A percentile compares a stretch with the other conserved stretches of the same genome.
phyloP scores from a whole-genome alignment of 495 filamentous ascomycete genomes.

The Zalerion maritima region DNA sequence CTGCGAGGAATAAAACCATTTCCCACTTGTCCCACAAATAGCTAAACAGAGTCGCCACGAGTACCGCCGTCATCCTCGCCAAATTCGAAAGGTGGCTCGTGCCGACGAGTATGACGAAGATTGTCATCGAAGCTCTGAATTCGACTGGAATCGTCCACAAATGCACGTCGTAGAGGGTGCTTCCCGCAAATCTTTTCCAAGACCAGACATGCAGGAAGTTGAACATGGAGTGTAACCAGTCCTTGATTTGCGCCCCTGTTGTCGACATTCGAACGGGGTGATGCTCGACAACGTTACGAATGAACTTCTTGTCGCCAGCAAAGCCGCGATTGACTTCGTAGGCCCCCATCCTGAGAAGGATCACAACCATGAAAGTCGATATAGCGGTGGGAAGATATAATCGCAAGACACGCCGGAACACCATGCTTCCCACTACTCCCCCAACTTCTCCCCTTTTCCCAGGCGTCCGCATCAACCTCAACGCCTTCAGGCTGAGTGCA shows the following conservation, averaged over 20 bases:
- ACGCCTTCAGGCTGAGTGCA: conserved; percentile 48
- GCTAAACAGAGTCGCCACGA: conserved; percentile 15
- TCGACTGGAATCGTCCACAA: conserved; percentile 65
- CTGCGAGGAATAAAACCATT: conserved; percentile 25
- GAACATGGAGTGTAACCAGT: conserved; percentile 22
- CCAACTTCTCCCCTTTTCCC: too few species aligned
- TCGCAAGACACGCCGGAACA: conserved; percentile 51
- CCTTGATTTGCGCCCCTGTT: conserved; percentile 12
- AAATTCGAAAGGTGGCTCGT: conserved; percentile 15
- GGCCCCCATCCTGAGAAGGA: conserved; percentile 39
- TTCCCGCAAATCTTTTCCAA: conserved; percentile 26
- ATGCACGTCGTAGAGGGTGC: conserved; percentile 45
- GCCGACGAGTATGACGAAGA: conserved; percentile 46
- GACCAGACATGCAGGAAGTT: conserved; percentile 25
- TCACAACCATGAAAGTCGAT: conserved; percentile 42
- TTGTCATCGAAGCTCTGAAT: conserved; percentile 47
- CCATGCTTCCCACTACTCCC: too few species aligned
- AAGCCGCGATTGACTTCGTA: conserved; percentile 30
- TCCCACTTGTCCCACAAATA: conserved; percentile 25
- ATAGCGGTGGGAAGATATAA: conserved; percentile 50
- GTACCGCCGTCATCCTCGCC: conserved; percentile 13
- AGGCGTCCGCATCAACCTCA: conserved; percentile 44
- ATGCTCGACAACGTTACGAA: conserved; percentile 26
- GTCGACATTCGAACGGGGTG: conserved; percentile 18
- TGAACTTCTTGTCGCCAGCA: conserved; percentile 18